Percentiles rank a stretch among this genome's conserved stretches.
phyloP scores from a whole-genome alignment of 305 asterid genomes.

The Stenogyne calaminthoides region DNA sequence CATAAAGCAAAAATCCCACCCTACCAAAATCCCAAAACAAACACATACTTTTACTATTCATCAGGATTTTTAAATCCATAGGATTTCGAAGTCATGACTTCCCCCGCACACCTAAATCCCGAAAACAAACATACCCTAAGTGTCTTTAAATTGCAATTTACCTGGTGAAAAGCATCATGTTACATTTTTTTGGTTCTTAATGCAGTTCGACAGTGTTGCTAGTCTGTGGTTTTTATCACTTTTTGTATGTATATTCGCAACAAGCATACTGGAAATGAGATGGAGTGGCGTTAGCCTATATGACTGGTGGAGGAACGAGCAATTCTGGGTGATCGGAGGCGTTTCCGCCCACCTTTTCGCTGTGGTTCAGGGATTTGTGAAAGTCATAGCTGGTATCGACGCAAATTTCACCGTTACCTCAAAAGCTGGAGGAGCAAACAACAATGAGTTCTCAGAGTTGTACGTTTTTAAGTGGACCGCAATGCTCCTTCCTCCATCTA shows the following conservation, averaged over 20 bases:
- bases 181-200: slow-evolving; percentile 9
- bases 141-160: background rate
- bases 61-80: too few species aligned
- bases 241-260: slow-evolving; percentile 57
- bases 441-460: slow-evolving; percentile 55
- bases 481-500: slow-evolving; percentile 75
- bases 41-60: too few species aligned
- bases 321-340: slow-evolving; percentile 28
- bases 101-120: too few species aligned
- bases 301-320: slow-evolving; percentile 91
- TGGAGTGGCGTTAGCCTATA: slow-evolving; percentile 85
- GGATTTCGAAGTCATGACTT: too few species aligned
- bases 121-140: too few species aligned
- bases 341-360: slow-evolving; percentile 77
- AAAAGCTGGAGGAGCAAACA: slow-evolving; percentile 52
- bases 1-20: too few species aligned
- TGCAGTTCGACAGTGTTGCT: slow-evolving; percentile 65
- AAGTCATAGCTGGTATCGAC: slow-evolving; percentile 35
- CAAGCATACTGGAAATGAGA: slow-evolving; percentile 71
- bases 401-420: slow-evolving; percentile 72
- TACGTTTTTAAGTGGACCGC: slow-evolving; percentile 75
- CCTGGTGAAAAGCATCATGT: background rate
- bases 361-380: slow-evolving; percentile 69
- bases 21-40: too few species aligned
- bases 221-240: slow-evolving; percentile 55